Evolutionary conservation across 148 eudicot genomes (phyloP), one percentile per base, ranked within the genome.

Genomic region (Chenopodium berlandieri): DNA sequence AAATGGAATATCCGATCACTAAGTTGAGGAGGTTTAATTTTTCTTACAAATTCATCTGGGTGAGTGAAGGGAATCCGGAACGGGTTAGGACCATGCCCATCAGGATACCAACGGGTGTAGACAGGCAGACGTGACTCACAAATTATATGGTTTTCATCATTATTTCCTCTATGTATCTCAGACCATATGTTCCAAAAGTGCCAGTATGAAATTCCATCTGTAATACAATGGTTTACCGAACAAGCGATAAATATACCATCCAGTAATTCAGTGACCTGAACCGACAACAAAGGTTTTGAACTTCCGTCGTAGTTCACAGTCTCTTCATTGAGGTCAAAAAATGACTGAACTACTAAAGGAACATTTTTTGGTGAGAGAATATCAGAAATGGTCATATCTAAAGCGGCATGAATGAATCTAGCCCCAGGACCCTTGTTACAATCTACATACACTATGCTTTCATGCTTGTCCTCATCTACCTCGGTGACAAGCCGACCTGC

Each of bases 1-100:
- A 83, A 83, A 81, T 74, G 84, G 13, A 86, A 86, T 14, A 86
- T 66, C n/a, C 68, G 69, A 7, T 74, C 83, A 48, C 81, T 58
- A n/a, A 85, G 74, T 17, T 10, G 1, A 13, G 82, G 67, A 9
- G 76, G 31, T 40, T 82, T 44, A 19, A 63, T 65, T 25, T 69
- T 32, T 6, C 17, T 12, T 4, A 82, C 73, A 22, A 56, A 82
- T 9, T 79, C 77, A 25, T 75, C 63, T 9, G 82, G 80, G 67
- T 48, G 44, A 9, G 75, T 73, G n/a, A 52, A 85, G 9, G 81
- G 85, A 50, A 81, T 73, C 6, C 23, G 71, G 20, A 62, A 46
- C n/a, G 52, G 52, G 13, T 7, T 14, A 46, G 76, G 37, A 25
- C 25, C 34, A 54, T 44, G 13, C 54, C 69, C 70, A 22, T 77